Evolutionary conservation across 148 eudicot species (phyloP), one percentile per base, ranked within the genome.

Genomic region (Pharnaceum exiguum): DNA sequence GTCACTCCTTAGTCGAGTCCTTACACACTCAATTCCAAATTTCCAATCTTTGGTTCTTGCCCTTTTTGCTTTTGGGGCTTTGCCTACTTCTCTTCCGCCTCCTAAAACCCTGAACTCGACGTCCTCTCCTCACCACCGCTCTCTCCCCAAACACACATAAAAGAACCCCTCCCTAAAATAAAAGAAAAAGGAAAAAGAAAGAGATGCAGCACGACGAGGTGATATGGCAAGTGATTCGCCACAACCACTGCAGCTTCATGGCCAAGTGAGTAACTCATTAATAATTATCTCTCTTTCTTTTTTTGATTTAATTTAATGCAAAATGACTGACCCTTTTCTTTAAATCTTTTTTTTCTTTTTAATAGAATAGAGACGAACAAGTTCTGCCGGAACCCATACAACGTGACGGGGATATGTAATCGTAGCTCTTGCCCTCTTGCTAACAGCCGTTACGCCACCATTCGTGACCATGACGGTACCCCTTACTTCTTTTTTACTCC

Each of bases 341-440:
- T 35, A 25, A 37, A 10, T 15, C 48, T 57, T 33, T 35, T 55
- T 26, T 35, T 65, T 10, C 12, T 28, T 19, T 59, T 5, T 35
- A 18, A 29, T 61, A 90, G 97, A 69, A 88, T 93, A 63, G 83
- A 81, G 27, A 89, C 95, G 15, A 90, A 90, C 32, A 85, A 71
- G 51, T 93, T 93, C 64, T 85, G 96, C 47, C 99, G 96, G 17
- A 93, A 93, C 50, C 96, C 95, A 0, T 93, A 88, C 64, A 88
- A 88, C 52, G 88, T 88, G 36, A 93, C 99, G 24, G 99, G 99
- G 40, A 58, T 86, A 21, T 93, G 99, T 63, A 93, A 93, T 61
- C 90, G 99, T 69, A 93, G 99, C 79, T 93, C 99, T 7, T 93
- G 99, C 72, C 96, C 99, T 44, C 95, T 93, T 3, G 91, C 99